phyloP scores from a whole-genome alignment of 768 basidiomycete species.

The Porphyrellus cyaneotinctus region DNA sequence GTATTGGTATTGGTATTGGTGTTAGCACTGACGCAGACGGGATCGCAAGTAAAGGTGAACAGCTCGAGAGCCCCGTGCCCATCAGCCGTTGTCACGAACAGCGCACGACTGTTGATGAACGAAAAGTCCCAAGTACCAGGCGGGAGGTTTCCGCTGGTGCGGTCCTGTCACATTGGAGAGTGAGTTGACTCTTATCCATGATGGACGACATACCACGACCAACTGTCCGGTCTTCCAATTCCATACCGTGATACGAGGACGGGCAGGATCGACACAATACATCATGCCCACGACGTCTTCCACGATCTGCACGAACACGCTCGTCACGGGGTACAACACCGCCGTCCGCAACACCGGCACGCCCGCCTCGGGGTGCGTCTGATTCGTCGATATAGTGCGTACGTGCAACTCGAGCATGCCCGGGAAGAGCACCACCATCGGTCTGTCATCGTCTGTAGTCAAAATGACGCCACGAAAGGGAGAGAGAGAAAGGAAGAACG shows the following conservation, averaged over 20 bases:
- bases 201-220: conserved; percentile 38
- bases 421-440: not conserved
- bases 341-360: conserved; percentile 25
- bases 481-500: not conserved
- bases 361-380: conserved; percentile 41
- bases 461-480: not conserved
- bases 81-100: conserved; percentile 36
- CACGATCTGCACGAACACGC: conserved; percentile 46
- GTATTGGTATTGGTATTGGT: not conserved
- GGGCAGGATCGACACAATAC: conserved; percentile 28
- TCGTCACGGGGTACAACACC: conserved; percentile 22
- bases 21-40: not conserved
- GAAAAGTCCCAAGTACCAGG: conserved; percentile 40
- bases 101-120: conserved; percentile 42
- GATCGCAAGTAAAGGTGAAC: conserved; percentile 35
- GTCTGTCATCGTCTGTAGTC: conserved; percentile 5
- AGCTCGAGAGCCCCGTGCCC: conserved; percentile 40
- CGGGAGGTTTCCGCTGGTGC: conserved; percentile 22
- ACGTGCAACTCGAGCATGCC: conserved; percentile 37
- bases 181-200: too few relatives aligned
- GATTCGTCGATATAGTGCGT: conserved; percentile 41
- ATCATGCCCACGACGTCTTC: conserved; percentile 52
- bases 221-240: conserved; percentile 46
- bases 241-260: conserved; percentile 37
- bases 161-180: conserved; percentile 34